Evolutionary conservation across 169 alveolate species (phyloP), one percentile per base, ranked within the genome.

Genomic region (Eimeria necatrix): DNA sequence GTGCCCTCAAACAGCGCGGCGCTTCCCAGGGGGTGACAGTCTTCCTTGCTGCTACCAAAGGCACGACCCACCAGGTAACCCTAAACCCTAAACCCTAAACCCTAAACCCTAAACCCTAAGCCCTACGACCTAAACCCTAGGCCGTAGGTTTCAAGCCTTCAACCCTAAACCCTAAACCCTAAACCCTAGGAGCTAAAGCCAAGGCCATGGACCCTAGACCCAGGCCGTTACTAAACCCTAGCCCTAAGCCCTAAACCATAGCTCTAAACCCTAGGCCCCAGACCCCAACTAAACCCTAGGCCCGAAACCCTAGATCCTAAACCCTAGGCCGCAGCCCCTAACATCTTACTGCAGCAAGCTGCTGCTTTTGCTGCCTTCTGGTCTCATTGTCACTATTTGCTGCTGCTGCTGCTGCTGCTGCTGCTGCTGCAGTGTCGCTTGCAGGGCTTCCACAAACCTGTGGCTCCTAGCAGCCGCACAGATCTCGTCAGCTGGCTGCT

Each of bases 381-480:
- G 41, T 32, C 0, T 32, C 68, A 18, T 18, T 56, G 68, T 56
- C 22, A 10, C 68, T 56, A 10, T 10, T 56, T 26, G 85, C n/a
- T 26, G 85, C 59, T 74, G 85, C 85, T 46, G 18, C 26, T 46
- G 85, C 59, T 74, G 85, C 52, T 74, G 56, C 59, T 74, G 52
- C 78, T 26, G 52, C 85, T 74, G 85, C 22, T 74, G 85, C 59
- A 74, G 85, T 46, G 84, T 16, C 84, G 84, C 51, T 16, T 73
- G 84, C 59, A 16, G 56, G 84, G 84, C 4, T 73, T 73, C 84
- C 16, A 3, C 16, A 73, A 49, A 4, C 84, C 84, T 26, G 24
- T 46, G 3, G 59, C 53, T 73, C n/a, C 84, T 9, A 73, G 59
- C 84, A 73, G 84, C 84, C 51, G 84, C 84, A 22, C 84, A 0